phyloP scores from a whole-genome alignment of 1,139 yeast species.

The Suhomyces coccinellae region DNA sequence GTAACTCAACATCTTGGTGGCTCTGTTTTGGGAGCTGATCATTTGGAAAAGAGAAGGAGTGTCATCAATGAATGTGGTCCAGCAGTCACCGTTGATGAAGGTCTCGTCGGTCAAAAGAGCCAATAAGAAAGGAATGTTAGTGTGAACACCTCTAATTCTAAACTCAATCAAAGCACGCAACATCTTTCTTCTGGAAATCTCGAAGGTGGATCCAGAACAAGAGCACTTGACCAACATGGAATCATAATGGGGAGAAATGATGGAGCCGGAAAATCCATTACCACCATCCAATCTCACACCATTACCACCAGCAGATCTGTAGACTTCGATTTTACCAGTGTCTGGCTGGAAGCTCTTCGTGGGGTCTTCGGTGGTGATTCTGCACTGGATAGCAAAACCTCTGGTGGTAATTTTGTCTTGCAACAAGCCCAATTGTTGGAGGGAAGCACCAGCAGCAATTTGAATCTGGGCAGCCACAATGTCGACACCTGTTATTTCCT shows the following conservation, averaged over 20 bases:
- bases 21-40: slow-evolving; percentile 95
- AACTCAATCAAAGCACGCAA: slow-evolving; percentile 93
- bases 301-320: slow-evolving; percentile 98
- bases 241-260: slow-evolving; percentile 96
- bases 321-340: slow-evolving; percentile 97
- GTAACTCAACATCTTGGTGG: slow-evolving; percentile 86
- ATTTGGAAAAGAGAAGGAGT: slow-evolving; percentile 94
- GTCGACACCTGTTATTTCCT: slow-evolving; percentile 98
- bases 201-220: slow-evolving; percentile 94
- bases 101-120: slow-evolving; percentile 91
- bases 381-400: slow-evolving; percentile 98
- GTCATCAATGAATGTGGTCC: slow-evolving; percentile 99
- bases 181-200: slow-evolving; percentile 97
- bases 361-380: slow-evolving; percentile 99
- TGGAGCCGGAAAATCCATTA: slow-evolving; percentile 98
- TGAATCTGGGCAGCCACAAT: slow-evolving; percentile 98
- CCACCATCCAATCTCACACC: slow-evolving; percentile 99
- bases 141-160: slow-evolving; percentile 98
- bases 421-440: slow-evolving; percentile 84
- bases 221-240: slow-evolving; percentile 98
- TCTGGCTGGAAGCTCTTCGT: slow-evolving; percentile 96
- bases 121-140: slow-evolving; percentile 92
- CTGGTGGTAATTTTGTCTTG: slow-evolving; percentile 95
- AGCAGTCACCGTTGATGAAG: slow-evolving; percentile 85
- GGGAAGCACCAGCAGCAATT: slow-evolving; percentile 97